Percentiles rank a stretch among this genome's conserved stretches.
Conservation (phyloP, 176 grass and related monocot genomes). For the Ensete glaucum region DNA sequence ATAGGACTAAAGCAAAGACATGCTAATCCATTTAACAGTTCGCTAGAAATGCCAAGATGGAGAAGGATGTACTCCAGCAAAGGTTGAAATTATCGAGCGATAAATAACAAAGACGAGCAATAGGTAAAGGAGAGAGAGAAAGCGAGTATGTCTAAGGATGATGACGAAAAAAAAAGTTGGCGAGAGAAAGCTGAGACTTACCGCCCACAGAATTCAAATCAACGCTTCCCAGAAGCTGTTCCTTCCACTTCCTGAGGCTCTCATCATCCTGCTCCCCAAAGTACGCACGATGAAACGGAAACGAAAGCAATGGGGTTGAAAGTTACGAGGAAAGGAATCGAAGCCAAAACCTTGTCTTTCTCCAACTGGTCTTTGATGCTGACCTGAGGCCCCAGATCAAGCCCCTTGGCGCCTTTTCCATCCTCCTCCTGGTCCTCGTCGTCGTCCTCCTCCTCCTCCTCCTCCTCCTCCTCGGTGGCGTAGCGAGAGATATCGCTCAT, state of each 20-base stretch:
- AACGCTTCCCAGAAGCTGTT: slow-evolving; percentile 80
- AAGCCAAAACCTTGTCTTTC: slow-evolving; percentile 20
- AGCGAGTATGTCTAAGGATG: not conserved
- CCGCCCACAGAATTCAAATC: slow-evolving; percentile 97
- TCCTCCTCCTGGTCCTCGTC: not conserved
- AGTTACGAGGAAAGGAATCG: not conserved
- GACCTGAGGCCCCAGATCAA: slow-evolving; percentile 25
- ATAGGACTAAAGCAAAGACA: too few relatives aligned
- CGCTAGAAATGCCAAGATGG: not conserved
- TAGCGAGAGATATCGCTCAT: slow-evolving; percentile 1
- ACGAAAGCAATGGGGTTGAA: not conserved
- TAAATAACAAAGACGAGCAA: slow-evolving; percentile 6
- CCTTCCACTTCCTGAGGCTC: slow-evolving; percentile 95
- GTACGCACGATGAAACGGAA: not conserved
- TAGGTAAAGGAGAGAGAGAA: not conserved
- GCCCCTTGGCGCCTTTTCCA: not conserved
- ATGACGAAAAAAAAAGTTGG: not conserved
- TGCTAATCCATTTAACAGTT: too few relatives aligned
- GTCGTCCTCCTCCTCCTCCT: slow-evolving; percentile 5
- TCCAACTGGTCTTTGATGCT: slow-evolving; percentile 26
- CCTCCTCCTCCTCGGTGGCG: slow-evolving; percentile 1
- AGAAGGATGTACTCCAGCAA: not conserved
- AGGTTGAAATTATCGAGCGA: too few relatives aligned
- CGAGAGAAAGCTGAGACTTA: slow-evolving; percentile 17
- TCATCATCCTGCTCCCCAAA: slow-evolving; percentile 63